Conservation (phyloP, 305 asterid genomes). For the Ajuga reptans region DNA sequence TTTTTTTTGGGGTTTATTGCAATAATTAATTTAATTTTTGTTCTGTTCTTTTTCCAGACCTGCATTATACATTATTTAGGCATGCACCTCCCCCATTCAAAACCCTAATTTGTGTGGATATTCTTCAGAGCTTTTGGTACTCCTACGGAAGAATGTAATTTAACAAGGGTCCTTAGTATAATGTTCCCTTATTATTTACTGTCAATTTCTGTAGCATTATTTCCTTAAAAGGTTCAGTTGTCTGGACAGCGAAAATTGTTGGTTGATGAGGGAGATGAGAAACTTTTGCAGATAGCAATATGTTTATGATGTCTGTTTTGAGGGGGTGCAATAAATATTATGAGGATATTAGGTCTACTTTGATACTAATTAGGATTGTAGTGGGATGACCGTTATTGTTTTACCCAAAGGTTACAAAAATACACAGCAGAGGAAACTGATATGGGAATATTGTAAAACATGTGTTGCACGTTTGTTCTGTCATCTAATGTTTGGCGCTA, state of each 20-base stretch:
- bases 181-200: background rate
- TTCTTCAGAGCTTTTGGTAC: slow-evolving; percentile 6
- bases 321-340: background rate
- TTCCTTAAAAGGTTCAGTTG: background rate
- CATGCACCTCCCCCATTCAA: background rate
- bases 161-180: background rate
- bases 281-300: slow-evolving; percentile 2
- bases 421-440: background rate
- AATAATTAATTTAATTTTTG: background rate
- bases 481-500: background rate
- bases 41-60: background rate
- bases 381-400: background rate
- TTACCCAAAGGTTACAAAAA: background rate
- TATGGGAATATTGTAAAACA: background rate
- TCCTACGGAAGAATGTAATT: background rate
- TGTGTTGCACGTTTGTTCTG: background rate
- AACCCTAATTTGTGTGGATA: background rate
- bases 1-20: background rate
- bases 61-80: background rate
- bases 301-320: background rate
- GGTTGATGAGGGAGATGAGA: background rate
- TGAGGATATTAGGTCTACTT: slow-evolving; percentile 4
- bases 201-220: background rate
- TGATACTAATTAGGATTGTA: background rate
- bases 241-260: background rate